Evolutionary conservation across 108 stramenopile species (phyloP), one percentile per base, ranked within the genome.

Genomic region (Cafeteria roenbergensis): DNA sequence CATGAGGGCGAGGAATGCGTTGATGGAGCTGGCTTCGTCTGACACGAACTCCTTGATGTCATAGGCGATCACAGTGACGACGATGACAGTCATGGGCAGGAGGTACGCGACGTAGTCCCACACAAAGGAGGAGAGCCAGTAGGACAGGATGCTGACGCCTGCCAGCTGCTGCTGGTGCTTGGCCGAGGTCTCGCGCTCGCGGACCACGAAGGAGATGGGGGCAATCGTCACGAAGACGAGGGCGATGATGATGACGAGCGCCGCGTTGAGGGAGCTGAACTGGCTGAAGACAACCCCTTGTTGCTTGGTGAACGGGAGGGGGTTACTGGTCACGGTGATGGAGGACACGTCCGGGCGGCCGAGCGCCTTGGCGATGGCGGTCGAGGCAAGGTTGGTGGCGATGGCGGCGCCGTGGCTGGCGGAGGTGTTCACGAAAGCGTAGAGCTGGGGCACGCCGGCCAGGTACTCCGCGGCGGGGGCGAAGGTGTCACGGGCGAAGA

Each of bases 151-250:
- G 42, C 85, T 80, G 4, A 95, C 94, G 0, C 96, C 96, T 1
- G 85, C 86, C 9, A 98, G 90, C 20, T 93, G 86, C 70, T 97
- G 95, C 57, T 95, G 81, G 77, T 98, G 96, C 69, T 95, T 93
- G 21, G 92, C 90, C 66, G 94, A 95, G 32, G 88, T 87, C 68
- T 89, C 88, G 58, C 88, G 71, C 65, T 98, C 96, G 34, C 84
- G 78, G 22, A 98, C 96, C 28, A 95, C 76, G 70, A 97, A 94
- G 12, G 87, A 84, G 31, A 83, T 91, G 78, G 91, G 90, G 21
- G 87, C 66, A 9, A 86, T 84, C 1, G 85, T 73, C 4, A 90
- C 82, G 66, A 94, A 94, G 48, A 90, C 91, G 36, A 98, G 87
- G 53, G 91, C 90, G 57, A 95, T 71, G 9, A 93, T 72, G 9